Base-by-base conservation (phyloP, 73 alveolate genomes). In the Paramecium octaurelia region DNA sequence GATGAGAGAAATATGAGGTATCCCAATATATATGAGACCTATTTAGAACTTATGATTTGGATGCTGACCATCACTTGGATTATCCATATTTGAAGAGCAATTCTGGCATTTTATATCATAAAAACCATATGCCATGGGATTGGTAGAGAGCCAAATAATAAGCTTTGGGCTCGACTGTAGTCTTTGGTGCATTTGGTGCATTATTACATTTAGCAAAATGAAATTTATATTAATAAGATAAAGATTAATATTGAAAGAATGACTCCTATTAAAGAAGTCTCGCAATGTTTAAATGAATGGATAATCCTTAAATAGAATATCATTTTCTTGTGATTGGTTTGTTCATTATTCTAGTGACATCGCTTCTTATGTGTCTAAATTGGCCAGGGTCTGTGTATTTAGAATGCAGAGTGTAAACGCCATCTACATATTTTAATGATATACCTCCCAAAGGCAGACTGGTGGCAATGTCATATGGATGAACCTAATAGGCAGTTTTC, bases 1-100 rank as follows among this genome's bases (percentile, higher is more conserved):
- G 91, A 80, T 80, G 91, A 80, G 14, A 42, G 54, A 23, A 80
- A 80, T 48, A 80, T 80, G 91, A 80, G 91, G 91, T 80, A 80
- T 20, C 1, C 2, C 12, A 6, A 44, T 29, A 80, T 38, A 0
- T 20, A 0, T 18, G 21, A 48, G 60, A 48, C 60, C 59, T 48
- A 4, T 20, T 40, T 29, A 80, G 91, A 46, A 42, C 75, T 44
- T 80, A 80, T 80, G 91, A 80, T n/a, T 80, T 80, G 12, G 91
- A 80, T 80, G 91, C 91, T 24, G 91, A 80, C 21, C 91, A 80
- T 80, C 70, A 44, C 14, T 4, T 44, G 54, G 76, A 80, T 80
- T 80, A 80, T 43, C 91, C 91, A 40, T 80, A 80, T 80, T 34
- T 80, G 46, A 80, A 80, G 75, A 80, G 64, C n/a, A 80, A 35